These are phyloP conservation scores for Cornus controversa DNA, from an alignment of 148 eudicot genomes.

Conservation along the genomic window DNA sequence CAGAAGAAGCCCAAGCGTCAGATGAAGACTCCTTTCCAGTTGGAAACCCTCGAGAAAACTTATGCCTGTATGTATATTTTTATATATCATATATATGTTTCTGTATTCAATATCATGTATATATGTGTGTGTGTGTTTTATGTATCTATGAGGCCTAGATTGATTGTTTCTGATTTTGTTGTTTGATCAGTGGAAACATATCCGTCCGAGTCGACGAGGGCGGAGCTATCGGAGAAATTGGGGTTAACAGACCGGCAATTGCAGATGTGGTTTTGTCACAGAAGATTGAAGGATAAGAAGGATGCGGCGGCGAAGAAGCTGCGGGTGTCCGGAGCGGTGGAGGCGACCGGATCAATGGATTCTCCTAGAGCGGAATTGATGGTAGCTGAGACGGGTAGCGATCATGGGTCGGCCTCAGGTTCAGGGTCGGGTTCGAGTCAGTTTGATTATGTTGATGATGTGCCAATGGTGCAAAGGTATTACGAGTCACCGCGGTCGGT, in stretches of 20 bases:
- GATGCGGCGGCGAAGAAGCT: conserved; percentile 30
- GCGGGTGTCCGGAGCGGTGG: too few species aligned
- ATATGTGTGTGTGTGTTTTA: background rate
- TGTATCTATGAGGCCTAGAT: background rate
- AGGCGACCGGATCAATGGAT: conserved; percentile 18
- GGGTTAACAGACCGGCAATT: conserved; percentile 47
- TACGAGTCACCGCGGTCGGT: conserved; percentile 30
- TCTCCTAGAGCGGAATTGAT: conserved; percentile 32
- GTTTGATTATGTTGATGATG: conserved; percentile 27
- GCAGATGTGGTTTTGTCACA: conserved; percentile 67
- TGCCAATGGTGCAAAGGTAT: conserved; percentile 31
- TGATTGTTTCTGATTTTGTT: background rate
- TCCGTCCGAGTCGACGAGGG: conserved; percentile 46
- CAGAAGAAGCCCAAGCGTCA: conserved; percentile 46
- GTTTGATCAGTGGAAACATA: conserved; percentile 40
- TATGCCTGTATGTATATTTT: conserved; percentile 37
- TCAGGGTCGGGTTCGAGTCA: conserved; percentile 38
- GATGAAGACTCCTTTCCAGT: conserved; percentile 58
- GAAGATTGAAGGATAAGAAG: conserved; percentile 54
- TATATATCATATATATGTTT: background rate
- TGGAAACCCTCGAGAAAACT: conserved; percentile 40
- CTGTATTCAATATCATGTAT: background rate
- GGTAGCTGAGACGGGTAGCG: conserved; percentile 34
- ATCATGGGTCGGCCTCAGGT: conserved; percentile 28
- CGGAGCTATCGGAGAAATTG: conserved; percentile 35